These are phyloP conservation scores for Ramaria rubella DNA, from an alignment of 768 basidiomycete species.

Conservation along the genomic window DNA sequence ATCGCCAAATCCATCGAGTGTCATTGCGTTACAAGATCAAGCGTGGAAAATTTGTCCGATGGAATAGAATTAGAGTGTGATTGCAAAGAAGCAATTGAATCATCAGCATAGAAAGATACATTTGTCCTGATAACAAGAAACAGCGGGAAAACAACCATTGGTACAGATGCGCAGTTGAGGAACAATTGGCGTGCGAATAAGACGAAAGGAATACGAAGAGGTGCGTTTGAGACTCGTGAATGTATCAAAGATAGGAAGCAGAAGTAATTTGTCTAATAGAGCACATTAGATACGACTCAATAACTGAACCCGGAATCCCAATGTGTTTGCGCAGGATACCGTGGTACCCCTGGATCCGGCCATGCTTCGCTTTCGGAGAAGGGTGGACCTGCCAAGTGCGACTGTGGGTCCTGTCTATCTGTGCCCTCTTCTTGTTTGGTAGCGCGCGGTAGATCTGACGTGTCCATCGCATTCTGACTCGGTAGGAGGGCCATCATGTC, in stretches of 20 bases:
- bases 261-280: neutral
- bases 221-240: neutral
- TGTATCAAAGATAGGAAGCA: neutral
- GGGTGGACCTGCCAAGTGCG: neutral
- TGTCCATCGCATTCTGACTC: neutral
- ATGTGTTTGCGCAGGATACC: neutral
- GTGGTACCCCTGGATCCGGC: neutral
- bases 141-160: neutral
- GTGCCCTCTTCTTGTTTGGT: neutral
- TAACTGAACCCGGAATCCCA: conserved; percentile 5
- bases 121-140: neutral
- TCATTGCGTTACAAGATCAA: neutral
- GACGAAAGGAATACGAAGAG: neutral
- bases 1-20: too few species aligned
- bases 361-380: neutral
- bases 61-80: too few species aligned
- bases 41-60: neutral
- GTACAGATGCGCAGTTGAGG: neutral
- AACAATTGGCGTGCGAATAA: neutral
- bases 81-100: neutral
- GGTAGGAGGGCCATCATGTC: conserved; percentile 1
- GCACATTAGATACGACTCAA: neutral
- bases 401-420: neutral
- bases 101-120: neutral
- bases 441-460: neutral